Conservation (phyloP, 441 rosid genomes). For the Populus trichocarpa region DNA sequence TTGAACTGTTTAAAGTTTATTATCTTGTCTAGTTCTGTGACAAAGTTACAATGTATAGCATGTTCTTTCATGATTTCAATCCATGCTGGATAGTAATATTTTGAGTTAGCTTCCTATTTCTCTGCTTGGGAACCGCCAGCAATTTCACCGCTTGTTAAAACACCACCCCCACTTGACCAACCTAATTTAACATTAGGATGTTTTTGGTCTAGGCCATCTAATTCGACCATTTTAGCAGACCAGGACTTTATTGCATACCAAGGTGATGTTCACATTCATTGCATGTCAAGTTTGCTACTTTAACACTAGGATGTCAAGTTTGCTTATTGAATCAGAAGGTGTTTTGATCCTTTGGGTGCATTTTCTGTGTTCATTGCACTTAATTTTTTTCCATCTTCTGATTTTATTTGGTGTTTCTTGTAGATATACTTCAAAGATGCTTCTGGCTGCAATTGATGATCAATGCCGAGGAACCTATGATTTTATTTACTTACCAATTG, state of each 20-base stretch:
- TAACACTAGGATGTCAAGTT: neutral
- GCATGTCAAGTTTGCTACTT: neutral
- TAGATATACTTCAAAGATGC: slow-evolving; percentile 76
- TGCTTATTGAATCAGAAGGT: neutral
- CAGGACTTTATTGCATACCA: neutral
- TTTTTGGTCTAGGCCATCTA: neutral
- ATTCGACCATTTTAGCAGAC: neutral
- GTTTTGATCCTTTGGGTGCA: neutral
- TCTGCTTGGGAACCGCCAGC: neutral
- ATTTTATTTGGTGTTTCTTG: no score
- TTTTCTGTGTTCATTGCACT: neutral
- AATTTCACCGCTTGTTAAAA: neutral
- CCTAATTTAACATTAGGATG: neutral
- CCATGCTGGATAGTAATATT: neutral
- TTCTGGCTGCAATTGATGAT: slow-evolving; percentile 72
- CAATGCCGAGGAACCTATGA: slow-evolving; percentile 63
- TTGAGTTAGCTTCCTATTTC: neutral
- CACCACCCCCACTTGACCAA: neutral
- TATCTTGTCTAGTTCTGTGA: neutral
- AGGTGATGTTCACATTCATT: neutral
- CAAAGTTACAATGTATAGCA: neutral
- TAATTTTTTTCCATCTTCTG: neutral
- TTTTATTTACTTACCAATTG: slow-evolving; percentile 70
- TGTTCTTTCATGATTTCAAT: neutral
- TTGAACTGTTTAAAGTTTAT: neutral